phyloP scores from a whole-genome alignment of 176 grass and related monocot genomes.

The Bonia amplexicaulis region DNA sequence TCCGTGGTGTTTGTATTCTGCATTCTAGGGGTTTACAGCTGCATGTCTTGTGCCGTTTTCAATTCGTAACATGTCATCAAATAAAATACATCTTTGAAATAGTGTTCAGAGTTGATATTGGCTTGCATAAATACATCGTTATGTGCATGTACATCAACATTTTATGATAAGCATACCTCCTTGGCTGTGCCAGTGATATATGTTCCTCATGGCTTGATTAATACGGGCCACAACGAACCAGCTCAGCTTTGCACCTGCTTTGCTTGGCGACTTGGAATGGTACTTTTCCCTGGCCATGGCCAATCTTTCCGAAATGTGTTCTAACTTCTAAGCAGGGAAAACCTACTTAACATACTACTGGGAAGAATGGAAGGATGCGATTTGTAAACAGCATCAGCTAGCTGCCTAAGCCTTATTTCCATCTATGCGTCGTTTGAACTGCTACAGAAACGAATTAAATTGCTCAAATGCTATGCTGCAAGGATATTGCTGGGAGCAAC shows the following conservation, averaged over 20 bases:
- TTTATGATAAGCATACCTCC: background rate
- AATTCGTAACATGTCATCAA: background rate
- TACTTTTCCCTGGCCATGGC: background rate
- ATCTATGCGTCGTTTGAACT: background rate
- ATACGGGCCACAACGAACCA: background rate
- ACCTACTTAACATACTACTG: background rate
- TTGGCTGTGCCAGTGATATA: background rate
- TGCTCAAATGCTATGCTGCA: background rate
- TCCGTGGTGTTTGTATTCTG: background rate
- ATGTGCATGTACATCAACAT: background rate
- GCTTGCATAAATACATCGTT: background rate
- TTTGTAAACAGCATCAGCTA: background rate
- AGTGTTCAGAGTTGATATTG: background rate
- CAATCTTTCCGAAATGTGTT: background rate
- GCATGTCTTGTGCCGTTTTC: background rate
- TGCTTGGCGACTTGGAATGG: background rate
- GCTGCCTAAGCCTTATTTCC: background rate
- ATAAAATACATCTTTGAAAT: slow-evolving; percentile 17
- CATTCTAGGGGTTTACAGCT: background rate
- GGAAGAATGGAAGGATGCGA: background rate
- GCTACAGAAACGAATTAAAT: background rate
- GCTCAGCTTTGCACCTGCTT: background rate
- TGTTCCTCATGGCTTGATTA: background rate
- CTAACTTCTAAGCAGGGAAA: background rate
- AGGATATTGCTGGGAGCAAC: background rate